Percentiles rank a stretch among this genome's conserved stretches.
These are phyloP conservation scores for Mycena capillaripes DNA, from an alignment of 768 basidiomycete species.

Conservation along the genomic window DNA sequence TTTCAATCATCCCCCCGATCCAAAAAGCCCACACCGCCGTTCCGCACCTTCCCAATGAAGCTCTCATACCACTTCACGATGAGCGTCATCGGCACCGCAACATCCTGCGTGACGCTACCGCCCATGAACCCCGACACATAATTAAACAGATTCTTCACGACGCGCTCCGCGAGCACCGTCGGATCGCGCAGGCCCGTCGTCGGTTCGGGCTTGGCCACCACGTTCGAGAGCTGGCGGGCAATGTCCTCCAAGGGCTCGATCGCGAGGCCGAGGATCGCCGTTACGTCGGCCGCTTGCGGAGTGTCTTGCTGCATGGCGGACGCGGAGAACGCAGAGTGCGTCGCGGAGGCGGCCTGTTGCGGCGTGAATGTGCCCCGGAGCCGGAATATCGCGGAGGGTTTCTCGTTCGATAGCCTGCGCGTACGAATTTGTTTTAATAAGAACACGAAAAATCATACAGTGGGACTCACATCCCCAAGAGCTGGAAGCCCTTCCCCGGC, in stretches of 20 bases:
- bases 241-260: constrained; percentile 82
- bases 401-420: constrained; percentile 87
- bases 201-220: constrained; percentile 30
- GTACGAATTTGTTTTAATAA: neutral
- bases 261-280: constrained; percentile 83
- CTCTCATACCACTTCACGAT: constrained; percentile 81
- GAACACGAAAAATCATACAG: neutral
- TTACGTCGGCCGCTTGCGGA: constrained; percentile 64
- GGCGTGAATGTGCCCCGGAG: constrained; percentile 73
- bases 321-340: constrained; percentile 56
- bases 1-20: constrained; percentile 59
- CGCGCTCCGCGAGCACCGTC: constrained; percentile 71
- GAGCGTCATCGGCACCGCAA: constrained; percentile 71
- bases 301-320: constrained; percentile 45
- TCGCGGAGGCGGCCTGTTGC: constrained; percentile 45
- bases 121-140: constrained; percentile 78
- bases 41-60: constrained; percentile 70
- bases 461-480: constrained; percentile 82
- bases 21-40: constrained; percentile 73
- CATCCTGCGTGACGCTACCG: constrained; percentile 60
- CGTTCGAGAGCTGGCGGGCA: constrained; percentile 64
- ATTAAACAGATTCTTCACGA: constrained; percentile 83
- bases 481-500: constrained; percentile 90
- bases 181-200: constrained; percentile 56
- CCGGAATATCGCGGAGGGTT: constrained; percentile 91